Conservation (phyloP, 352 stramenopile genomes). For the Hyaloperonospora brassicae region DNA sequence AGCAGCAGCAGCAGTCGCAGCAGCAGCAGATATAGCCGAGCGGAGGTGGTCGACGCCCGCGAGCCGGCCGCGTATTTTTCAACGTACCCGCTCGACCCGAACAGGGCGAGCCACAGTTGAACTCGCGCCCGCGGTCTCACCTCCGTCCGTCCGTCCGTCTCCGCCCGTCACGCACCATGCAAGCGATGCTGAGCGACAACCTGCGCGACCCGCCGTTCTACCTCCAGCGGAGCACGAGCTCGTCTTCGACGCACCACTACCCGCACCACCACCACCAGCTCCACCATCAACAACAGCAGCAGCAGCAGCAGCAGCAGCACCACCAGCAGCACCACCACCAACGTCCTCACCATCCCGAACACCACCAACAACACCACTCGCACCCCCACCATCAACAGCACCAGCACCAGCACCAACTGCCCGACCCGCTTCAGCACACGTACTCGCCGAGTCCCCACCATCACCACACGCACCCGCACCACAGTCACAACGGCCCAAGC, state of each 20-base stretch:
- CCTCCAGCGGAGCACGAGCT: constrained; percentile 22
- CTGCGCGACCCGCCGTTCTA: constrained; percentile 28
- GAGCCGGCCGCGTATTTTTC: constrained; percentile 16
- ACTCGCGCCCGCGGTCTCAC: constrained; percentile 18
- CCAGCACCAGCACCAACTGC: no score
- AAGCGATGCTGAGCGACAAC: constrained; percentile 31
- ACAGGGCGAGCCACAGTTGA: constrained; percentile 28
- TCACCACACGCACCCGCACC: not conserved
- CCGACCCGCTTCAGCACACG: no score
- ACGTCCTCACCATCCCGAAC: no score
- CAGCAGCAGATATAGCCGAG: not conserved
- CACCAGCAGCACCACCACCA: not conserved
- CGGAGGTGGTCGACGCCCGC: not conserved
- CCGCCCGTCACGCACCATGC: constrained; percentile 17
- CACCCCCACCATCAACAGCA: no score
- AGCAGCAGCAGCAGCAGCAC: no score
- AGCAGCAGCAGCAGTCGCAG: not conserved
- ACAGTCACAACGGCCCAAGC: constrained; percentile 14
- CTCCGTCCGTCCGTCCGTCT: constrained; percentile 6
- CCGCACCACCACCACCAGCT: no score
- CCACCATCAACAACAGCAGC: no score
- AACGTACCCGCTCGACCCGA: constrained; percentile 23
- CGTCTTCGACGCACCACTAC: constrained; percentile 1
- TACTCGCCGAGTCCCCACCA: not conserved
- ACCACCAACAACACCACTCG: no score